Evolutionary conservation across 106 monocot species (phyloP), one percentile per base, ranked within the genome.

Genomic region (Dendrobium nobile): DNA sequence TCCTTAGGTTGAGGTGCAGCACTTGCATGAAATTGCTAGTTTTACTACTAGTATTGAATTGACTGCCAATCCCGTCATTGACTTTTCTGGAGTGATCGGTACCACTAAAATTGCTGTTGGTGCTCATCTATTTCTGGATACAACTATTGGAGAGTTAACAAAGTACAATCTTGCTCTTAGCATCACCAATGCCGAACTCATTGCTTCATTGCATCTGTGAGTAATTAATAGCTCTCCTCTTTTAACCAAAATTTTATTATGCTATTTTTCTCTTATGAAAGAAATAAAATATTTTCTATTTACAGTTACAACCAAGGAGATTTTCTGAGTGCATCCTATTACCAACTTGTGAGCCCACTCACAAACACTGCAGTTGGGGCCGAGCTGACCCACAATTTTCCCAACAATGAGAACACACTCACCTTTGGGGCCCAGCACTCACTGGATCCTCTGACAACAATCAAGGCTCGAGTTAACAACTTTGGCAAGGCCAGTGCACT

Each of bases 391-490:
- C 94, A 94, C 73, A 86, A 87, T 80, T 94, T 97, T 84, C 85
- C 89, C 10, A 92, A 75, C 77, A 97, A 92, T 47, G 92, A 90
- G 82, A 94, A 86, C 85, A 88, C 90, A 16, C 82, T 94, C n/a
- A 90, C 89, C 24, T 92, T 97, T 58, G 96, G 96, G 44, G 86
- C 87, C 7, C 96, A 97, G 79, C 94, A 97, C 24, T 81, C 90
- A 6, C 73, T 97, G 13, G 92, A 97, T 77, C 92, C 85, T 20
- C 79, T 87, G 15, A 97, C 96, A 7, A 67, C 79, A 0, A 90
- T 97, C 4, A 97, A 97, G 83, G 88, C 88, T 40, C 93, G 94
- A 19, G 22, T 97, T 78, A 94, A 97, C 88, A 97, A 90, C 82
- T 86, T 82, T 54, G 96, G 96, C 79, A 94, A 85, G 82, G 94